Evolutionary conservation across 2,329 filamentous ascomycete species (phyloP), one percentile per base, ranked within the genome.

Genomic region (Colletotrichum sp.): DNA sequence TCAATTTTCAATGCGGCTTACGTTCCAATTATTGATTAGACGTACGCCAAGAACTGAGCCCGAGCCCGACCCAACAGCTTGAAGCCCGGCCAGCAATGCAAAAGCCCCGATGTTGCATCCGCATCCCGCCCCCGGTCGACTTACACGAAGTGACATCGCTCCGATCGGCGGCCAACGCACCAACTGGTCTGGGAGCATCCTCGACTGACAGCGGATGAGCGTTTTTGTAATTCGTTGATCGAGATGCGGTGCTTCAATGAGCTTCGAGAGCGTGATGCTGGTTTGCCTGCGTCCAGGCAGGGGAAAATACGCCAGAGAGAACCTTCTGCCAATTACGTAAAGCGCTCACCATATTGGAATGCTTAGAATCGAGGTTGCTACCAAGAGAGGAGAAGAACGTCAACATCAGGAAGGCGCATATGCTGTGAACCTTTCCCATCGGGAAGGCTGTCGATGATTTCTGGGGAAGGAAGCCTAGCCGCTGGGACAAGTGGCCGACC

Each of bases 131-230:
- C 65, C 65, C n/a, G 8, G 30, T 67, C 48, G 48, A 32, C 48
- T 67, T 67, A 58, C 65, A 67, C 65, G 65, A 67, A 48, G 65
- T 67, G 48, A 67, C 65, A 58, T 67, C 43, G 65, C 48, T 6
- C n/a, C 65, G 30, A 36, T 15, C 28, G 34, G 5, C 48, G 30
- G 64, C 64, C 64, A 66, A 67, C 65, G 30, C 65, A 67, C 15
- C 13, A n/a, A 27, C 8, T 36, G 15, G 55, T n/a, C n/a, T 36
- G 30, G 2, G 8, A 15, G 25, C 3, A 16, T 43, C 12, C 22
- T 4, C 34, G 16, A 36, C 39, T 0, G 18, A n/a, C 18, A n/a
- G 39, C 18, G 18, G 9, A n/a, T 48, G 39, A 48, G 39, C 43
- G 13, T 48, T 8, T 48, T 22, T n/a, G 10, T 10, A 3, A 22